phyloP scores from a whole-genome alignment of 2,329 filamentous ascomycete species.

The Keithomyces neogunnii region DNA sequence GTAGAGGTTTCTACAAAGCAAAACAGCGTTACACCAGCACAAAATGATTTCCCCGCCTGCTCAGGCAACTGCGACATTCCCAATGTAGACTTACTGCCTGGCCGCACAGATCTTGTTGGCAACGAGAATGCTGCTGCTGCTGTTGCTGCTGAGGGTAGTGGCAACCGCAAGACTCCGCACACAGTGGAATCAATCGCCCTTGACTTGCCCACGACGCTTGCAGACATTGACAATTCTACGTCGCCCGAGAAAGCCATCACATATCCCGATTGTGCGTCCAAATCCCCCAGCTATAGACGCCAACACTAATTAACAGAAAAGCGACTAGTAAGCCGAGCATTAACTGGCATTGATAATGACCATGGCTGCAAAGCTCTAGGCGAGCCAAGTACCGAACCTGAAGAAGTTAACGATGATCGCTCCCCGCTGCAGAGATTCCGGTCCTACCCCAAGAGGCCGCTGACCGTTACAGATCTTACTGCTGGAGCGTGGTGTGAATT shows the following conservation, averaged over 20 bases:
- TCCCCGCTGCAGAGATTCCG: conserved; percentile 72
- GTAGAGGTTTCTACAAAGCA: conserved; percentile 21
- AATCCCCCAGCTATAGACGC: neutral
- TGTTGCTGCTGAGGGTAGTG: neutral
- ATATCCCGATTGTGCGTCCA: conserved; percentile 46
- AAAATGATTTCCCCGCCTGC: neutral
- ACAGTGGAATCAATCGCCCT: neutral
- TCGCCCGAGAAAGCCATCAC: conserved; percentile 20
- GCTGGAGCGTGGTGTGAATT: conserved; percentile 93
- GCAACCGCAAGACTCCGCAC: neutral
- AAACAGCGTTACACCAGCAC: neutral
- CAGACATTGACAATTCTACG: conserved; percentile 1
- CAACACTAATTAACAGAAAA: conserved; percentile 54
- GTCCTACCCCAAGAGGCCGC: conserved; percentile 63
- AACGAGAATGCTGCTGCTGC: neutral
- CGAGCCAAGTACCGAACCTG: neutral
- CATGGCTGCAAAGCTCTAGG: conserved; percentile 6
- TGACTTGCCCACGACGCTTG: neutral
- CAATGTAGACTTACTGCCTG: conserved; percentile 1
- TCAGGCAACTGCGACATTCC: conserved; percentile 1
- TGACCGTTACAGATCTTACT: conserved; percentile 82
- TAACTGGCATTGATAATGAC: conserved; percentile 17
- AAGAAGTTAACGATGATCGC: conserved; percentile 20
- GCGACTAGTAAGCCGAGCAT: conserved; percentile 50
- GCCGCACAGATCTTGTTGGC: neutral